Evolutionary conservation across 1,139 yeast genomes (phyloP).

Genomic region (Magnusiomyces magnusii): DNA sequence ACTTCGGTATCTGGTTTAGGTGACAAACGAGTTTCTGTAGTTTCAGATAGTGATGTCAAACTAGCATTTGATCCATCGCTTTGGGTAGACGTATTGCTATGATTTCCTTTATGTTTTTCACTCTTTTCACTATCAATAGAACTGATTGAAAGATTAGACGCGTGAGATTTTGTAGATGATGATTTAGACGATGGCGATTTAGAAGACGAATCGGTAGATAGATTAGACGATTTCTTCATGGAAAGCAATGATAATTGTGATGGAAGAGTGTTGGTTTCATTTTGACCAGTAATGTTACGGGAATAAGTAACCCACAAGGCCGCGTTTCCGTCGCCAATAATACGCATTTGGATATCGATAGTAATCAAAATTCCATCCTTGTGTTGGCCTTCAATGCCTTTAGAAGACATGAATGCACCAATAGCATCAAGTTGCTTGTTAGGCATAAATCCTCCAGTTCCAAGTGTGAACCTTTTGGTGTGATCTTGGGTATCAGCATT

Average conservation of each 20-base stretch:
- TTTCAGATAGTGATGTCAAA: neutral
- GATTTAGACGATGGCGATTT: neutral
- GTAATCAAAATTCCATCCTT: conserved; percentile 57
- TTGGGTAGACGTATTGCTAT: conserved; percentile 11
- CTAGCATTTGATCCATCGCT: neutral
- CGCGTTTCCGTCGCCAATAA: conserved; percentile 49
- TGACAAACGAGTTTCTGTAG: neutral
- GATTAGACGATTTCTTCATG: conserved; percentile 33
- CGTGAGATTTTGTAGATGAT: neutral
- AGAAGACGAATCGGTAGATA: too few species aligned
- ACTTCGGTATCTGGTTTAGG: neutral
- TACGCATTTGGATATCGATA: conserved; percentile 76
- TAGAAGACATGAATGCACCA: conserved; percentile 21
- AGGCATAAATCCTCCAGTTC: neutral
- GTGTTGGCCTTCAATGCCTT: conserved; percentile 61
- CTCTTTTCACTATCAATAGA: neutral
- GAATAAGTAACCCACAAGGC: conserved; percentile 89
- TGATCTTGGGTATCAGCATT: neutral
- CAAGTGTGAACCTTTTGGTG: neutral
- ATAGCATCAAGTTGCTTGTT: conserved; percentile 14
- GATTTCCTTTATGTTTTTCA: conserved; percentile 8
- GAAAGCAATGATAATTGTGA: conserved; percentile 47
- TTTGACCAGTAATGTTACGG: conserved; percentile 27
- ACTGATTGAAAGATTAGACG: neutral
- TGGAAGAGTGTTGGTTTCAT: conserved; percentile 37